Evolutionary conservation across 345 rosid genomes (phyloP).

Genomic region (Populus pruinosa): DNA sequence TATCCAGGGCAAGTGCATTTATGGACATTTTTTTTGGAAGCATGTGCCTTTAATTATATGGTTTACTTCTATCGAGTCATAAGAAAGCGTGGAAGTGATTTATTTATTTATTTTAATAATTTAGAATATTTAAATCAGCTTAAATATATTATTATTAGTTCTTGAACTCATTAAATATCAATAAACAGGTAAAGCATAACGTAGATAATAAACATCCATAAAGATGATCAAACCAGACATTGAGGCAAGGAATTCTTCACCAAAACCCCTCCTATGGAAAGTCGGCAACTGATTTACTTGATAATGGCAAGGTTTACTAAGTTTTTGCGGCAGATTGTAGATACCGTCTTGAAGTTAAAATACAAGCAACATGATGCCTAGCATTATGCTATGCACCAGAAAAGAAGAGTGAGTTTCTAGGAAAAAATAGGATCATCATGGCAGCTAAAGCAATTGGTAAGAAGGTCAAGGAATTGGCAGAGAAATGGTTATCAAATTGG

Average conservation of each 20-base stretch:
- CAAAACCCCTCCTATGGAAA: too few relatives aligned
- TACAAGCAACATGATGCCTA: conserved; percentile 34
- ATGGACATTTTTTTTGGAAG: conserved; percentile 27
- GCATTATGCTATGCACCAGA: conserved; percentile 1
- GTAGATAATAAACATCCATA: too few relatives aligned
- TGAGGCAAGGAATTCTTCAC: too few relatives aligned
- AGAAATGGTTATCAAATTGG: conserved; percentile 12
- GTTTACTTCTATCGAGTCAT: conserved; percentile 28
- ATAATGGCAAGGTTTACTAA: background rate
- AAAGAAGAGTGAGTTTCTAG: conserved; percentile 19
- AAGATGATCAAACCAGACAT: too few relatives aligned
- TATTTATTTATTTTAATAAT: too few relatives aligned
- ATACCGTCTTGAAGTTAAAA: conserved; percentile 7
- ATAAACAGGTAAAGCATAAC: too few relatives aligned
- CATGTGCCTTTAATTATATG: conserved; percentile 27
- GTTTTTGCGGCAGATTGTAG: conserved; percentile 21
- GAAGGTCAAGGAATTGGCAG: conserved; percentile 24
- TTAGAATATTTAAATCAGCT: too few relatives aligned
- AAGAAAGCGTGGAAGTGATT: background rate
- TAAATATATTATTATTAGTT: too few relatives aligned
- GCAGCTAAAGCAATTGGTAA: conserved; percentile 37
- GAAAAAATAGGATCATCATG: conserved; percentile 23
- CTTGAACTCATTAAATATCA: too few relatives aligned
- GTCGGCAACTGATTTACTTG: too few relatives aligned
- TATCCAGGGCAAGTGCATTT: background rate